Percentiles rank a stretch among this genome's conserved stretches.
Evolutionary conservation across 495 filamentous ascomycete species (phyloP).

Genomic region (Penicillium salamii): DNA sequence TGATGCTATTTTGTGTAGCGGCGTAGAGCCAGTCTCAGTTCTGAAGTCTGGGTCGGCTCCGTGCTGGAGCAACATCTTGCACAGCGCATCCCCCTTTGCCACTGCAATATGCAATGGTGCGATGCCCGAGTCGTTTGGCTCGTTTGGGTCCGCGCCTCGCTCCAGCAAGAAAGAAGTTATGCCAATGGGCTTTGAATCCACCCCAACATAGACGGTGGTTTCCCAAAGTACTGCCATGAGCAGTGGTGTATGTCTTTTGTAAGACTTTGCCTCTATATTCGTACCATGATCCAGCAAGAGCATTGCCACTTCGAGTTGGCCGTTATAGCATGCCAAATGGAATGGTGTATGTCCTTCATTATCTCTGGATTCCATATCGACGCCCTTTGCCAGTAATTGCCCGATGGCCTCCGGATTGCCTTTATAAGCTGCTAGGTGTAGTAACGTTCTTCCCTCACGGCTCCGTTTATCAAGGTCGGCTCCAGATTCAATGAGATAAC

Average conservation of each 20-base stretch:
- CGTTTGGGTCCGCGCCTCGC: background rate
- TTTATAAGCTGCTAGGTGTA: background rate
- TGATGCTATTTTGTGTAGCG: background rate
- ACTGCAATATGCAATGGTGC: background rate
- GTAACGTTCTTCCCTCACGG: background rate
- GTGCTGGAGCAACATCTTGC: background rate
- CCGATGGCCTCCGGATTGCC: background rate
- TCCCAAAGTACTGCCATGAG: background rate
- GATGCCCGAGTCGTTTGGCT: background rate
- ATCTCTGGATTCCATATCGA: background rate
- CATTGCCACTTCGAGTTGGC: background rate
- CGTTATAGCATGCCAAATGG: background rate
- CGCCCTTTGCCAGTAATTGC: conserved; percentile 2
- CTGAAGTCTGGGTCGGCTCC: background rate
- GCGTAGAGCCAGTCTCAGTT: background rate
- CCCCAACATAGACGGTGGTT: background rate
- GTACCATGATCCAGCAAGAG: background rate
- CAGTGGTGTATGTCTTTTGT: background rate
- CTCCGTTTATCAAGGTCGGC: background rate
- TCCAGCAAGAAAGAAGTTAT: background rate
- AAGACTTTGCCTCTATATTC: background rate
- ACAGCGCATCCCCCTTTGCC: background rate
- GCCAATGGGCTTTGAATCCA: background rate
- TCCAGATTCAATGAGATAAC: background rate
- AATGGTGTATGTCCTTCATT: background rate